Conservation (phyloP, 2,329 filamentous ascomycete species). For the Aspergillus carbonarius region DNA sequence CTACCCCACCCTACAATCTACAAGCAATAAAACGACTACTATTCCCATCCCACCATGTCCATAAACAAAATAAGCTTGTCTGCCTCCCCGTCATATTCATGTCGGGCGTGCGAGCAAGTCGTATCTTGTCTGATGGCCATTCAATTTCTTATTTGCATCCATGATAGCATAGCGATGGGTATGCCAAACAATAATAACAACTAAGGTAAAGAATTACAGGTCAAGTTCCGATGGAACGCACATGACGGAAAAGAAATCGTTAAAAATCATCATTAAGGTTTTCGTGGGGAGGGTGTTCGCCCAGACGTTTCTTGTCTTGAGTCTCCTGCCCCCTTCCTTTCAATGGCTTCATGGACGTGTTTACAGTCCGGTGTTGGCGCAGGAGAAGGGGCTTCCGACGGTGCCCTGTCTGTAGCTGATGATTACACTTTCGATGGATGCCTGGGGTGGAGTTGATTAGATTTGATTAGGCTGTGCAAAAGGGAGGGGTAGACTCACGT, state of each 20-base stretch:
- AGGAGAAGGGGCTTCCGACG: constrained; percentile 73
- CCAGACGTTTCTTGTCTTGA: no score
- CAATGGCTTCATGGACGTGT: not conserved
- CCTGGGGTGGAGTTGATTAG: constrained; percentile 25
- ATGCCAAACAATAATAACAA: not conserved
- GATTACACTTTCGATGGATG: constrained; percentile 51
- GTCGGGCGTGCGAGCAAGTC: not conserved
- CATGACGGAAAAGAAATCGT: not conserved
- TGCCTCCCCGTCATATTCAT: no score
- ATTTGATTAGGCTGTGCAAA: not conserved
- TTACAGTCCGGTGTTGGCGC: constrained; percentile 52
- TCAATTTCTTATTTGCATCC: not conserved
- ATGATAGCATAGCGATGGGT: not conserved
- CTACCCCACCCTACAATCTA: no score
- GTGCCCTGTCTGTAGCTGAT: constrained; percentile 64
- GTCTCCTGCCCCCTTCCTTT: not conserved
- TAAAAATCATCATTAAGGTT: not conserved
- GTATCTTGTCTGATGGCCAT: not conserved
- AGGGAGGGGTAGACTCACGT: constrained; percentile 46
- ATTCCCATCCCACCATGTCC: no score
- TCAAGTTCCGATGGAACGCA: no score
- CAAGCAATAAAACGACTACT: no score
- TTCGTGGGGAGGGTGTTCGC: not conserved
- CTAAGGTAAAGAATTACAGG: not conserved
- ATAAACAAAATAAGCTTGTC: no score